Conservation (phyloP, 106 monocot species). For the Xerophyta viscosa region DNA sequence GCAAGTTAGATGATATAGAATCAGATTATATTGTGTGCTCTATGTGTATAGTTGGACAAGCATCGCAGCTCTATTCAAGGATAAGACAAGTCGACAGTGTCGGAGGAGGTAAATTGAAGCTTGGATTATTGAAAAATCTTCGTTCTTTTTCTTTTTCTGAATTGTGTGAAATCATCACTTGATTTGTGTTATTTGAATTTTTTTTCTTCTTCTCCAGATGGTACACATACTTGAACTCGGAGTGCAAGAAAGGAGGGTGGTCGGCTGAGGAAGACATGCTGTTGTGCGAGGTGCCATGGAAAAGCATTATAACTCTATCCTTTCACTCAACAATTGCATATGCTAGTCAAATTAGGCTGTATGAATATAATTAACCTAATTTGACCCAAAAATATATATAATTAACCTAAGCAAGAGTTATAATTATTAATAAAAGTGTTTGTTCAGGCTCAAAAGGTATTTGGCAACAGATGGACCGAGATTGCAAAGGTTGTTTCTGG, state of each 20-base stretch:
- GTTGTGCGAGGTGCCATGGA: conserved; percentile 62
- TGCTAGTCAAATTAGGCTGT: not conserved
- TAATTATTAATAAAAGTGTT: not conserved
- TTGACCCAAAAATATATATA: not conserved
- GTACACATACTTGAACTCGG: conserved; percentile 83
- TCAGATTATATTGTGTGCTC: not conserved
- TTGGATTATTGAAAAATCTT: not conserved
- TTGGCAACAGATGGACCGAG: conserved; percentile 95
- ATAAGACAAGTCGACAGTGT: conserved; percentile 91
- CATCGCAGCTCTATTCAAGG: conserved; percentile 79
- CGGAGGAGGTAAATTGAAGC: conserved; percentile 56
- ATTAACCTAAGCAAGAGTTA: not conserved
- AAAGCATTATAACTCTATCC: not conserved
- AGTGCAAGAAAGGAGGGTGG: conserved; percentile 97
- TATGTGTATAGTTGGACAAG: conserved; percentile 57
- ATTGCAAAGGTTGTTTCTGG: conserved; percentile 92
- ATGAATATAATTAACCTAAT: not conserved
- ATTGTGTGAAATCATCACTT: not conserved
- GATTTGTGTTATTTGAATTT: not conserved
- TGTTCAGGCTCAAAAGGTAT: conserved; percentile 84
- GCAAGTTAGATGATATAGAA: not conserved
- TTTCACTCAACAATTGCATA: not conserved
- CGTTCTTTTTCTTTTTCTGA: not conserved
- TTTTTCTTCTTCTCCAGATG: conserved; percentile 37
- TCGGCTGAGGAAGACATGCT: conserved; percentile 84